These are phyloP conservation scores for Metarhizium robertsii DNA, from an alignment of 2,329 filamentous ascomycete genomes.

Conservation along the genomic window DNA sequence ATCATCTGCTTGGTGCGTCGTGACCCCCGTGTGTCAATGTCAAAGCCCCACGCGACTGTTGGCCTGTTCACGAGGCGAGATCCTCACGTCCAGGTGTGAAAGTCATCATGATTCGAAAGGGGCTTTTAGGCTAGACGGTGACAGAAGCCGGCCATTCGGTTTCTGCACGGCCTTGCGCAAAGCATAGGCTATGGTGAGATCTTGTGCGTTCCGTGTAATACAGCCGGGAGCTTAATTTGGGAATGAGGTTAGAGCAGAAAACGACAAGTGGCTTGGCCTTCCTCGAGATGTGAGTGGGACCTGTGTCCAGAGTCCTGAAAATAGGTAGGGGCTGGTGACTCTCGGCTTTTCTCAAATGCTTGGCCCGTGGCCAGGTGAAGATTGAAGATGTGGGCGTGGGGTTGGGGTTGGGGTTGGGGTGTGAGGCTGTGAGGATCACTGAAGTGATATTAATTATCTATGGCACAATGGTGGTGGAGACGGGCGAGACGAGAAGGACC, in stretches of 20 bases:
- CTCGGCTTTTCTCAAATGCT: neutral
- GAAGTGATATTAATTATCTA: neutral
- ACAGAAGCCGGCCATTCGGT: neutral
- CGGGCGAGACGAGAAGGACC: neutral
- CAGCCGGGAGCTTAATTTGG: too few species aligned
- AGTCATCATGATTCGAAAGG: neutral
- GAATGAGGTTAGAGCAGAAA: too few species aligned
- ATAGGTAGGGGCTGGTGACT: neutral
- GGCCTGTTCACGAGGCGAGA: neutral
- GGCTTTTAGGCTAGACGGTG: neutral
- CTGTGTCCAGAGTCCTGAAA: neutral
- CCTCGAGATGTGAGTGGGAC: neutral
- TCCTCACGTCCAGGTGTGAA: neutral
- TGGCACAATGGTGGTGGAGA: too few species aligned
- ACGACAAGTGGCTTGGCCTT: neutral
- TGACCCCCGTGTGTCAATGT: neutral
- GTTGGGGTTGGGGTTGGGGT: neutral
- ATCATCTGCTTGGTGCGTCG: neutral
- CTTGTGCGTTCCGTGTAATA: neutral
- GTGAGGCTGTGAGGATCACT: neutral
- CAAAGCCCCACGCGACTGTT: neutral
- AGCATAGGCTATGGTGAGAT: neutral
- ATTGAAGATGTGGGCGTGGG: neutral
- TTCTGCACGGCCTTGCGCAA: neutral
- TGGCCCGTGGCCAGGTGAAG: neutral